phyloP scores from a whole-genome alignment of 2,329 filamentous ascomycete genomes.

The Zarea fungicola region DNA sequence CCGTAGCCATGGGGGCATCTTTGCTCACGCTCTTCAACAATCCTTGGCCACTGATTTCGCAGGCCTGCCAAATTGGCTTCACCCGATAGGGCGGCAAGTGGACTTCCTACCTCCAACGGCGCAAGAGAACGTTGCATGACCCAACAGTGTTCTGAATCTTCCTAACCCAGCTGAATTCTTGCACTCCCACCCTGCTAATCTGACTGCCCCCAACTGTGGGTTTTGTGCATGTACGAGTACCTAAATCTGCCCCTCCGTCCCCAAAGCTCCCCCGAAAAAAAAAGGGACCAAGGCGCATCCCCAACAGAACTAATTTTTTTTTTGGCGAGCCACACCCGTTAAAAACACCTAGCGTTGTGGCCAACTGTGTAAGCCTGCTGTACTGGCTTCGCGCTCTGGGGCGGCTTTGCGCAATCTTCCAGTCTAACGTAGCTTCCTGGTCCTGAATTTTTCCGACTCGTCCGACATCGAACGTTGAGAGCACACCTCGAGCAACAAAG shows the following conservation, averaged over 20 bases:
- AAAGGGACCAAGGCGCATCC: constrained; percentile 25
- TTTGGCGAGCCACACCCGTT: constrained; percentile 11
- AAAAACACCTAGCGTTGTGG: constrained; percentile 1
- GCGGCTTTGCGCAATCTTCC: not conserved
- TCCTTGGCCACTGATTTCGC: constrained; percentile 5
- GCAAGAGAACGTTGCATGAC: constrained; percentile 12
- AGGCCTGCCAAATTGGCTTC: constrained; percentile 1
- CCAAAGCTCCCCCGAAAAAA: constrained; percentile 11
- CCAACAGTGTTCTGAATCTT: constrained; percentile 1
- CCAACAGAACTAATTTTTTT: constrained; percentile 38
- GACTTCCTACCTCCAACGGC: not conserved
- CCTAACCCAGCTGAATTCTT: too few species aligned
- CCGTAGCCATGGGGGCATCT: not conserved
- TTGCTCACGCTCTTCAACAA: constrained; percentile 16
- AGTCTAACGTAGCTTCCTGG: constrained; percentile 4
- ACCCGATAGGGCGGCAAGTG: constrained; percentile 3
- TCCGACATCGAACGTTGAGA: constrained; percentile 13
- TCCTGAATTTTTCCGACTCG: constrained; percentile 10
- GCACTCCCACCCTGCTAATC: not conserved
- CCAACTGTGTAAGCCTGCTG: not conserved
- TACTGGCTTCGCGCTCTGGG: too few species aligned
- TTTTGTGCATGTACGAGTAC: constrained; percentile 7
- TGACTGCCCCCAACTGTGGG: not conserved
- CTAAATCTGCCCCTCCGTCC: constrained; percentile 21
- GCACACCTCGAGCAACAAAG: not conserved